phyloP scores from a whole-genome alignment of 768 basidiomycete genomes.

The Leccinellum rugosiceps region DNA sequence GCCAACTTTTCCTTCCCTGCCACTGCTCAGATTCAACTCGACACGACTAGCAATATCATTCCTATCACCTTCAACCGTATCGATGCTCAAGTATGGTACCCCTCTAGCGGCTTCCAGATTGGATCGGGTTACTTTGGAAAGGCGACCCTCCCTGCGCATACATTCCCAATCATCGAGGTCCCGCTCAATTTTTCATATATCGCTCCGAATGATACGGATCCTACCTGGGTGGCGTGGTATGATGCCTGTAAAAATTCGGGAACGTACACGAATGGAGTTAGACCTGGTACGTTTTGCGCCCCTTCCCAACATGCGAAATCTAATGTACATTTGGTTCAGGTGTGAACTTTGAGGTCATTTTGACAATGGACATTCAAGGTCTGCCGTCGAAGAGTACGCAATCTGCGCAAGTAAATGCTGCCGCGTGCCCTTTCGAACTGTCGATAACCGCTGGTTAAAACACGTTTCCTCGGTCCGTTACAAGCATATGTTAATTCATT shows the following conservation, averaged over 20 bases:
- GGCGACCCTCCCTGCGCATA: constrained; percentile 62
- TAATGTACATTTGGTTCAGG: constrained; percentile 15
- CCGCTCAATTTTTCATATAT: constrained; percentile 85
- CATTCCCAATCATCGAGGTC: constrained; percentile 59
- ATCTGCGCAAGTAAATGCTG: constrained; percentile 56
- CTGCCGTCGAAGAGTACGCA: constrained; percentile 51
- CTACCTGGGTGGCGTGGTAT: constrained; percentile 82
- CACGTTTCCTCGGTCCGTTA: neutral
- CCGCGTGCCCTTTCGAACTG: constrained; percentile 69
- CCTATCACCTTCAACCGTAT: constrained; percentile 73
- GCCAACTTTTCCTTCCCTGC: constrained; percentile 92
- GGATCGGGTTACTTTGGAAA: constrained; percentile 62
- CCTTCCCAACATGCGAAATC: neutral
- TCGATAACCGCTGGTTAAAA: constrained; percentile 47
- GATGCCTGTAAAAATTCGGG: constrained; percentile 66
- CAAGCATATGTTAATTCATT: neutral
- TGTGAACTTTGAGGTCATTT: constrained; percentile 61
- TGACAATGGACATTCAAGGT: constrained; percentile 70
- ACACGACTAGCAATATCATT: constrained; percentile 72
- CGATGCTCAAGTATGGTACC: constrained; percentile 66
- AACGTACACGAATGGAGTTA: constrained; percentile 45
- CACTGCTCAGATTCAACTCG: constrained; percentile 66
- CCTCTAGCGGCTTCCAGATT: constrained; percentile 60
- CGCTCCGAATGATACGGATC: constrained; percentile 75
- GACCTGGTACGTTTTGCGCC: constrained; percentile 50